Base-by-base conservation (phyloP, 208 protist species). In the Trichomonas gallinae region DNA sequence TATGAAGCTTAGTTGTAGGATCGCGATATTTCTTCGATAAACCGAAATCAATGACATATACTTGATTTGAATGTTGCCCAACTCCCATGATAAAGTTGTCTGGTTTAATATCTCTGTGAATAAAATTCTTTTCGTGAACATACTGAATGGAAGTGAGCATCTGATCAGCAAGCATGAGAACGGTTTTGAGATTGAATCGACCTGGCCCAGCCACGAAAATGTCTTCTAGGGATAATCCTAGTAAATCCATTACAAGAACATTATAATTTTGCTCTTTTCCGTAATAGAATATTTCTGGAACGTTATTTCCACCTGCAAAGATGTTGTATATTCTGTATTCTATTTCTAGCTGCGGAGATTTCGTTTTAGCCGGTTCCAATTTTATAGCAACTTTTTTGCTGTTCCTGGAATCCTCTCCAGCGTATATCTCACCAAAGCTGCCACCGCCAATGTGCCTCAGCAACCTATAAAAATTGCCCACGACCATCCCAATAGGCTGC, bases 31-130 rank as follows among this genome's bases (percentile, higher is more conserved):
- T 34, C 63, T 63, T 96, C 10, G 93, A 96, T 15, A 96, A 26
- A 31, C 93, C 93, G n/a, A 96, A 96, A 96, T 96, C 93, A 46
- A 96, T 96, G 2, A 96, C 42, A 82, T 96, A 82, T 34, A 96
- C 51, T 45, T 93, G 87, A 15, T 98, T 98, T 38, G 96, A 98
- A 96, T 98, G 98, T 38, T 98, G 98, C 31, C 97, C 98, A 34
- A 98, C 97, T 31, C 99, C 99, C 96, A 99, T 98, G 26, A 99
- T 98, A 96, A 99, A 99, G 98, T 99, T 99, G 97, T 99, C 99
- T n/a, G 99, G 99, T 88, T 98, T 98, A 45, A 98, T 98, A 97
- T 99, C 98, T 45, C 99, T 98, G 97, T 99, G 99, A 89, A 99
- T 98, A 97, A 99, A 99, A 96, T 98, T 98, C 63, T 99, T 98